A percentile compares a stretch with the other conserved stretches of the same genome.
Conservation (phyloP, 257 asterid species). For the Salvia rosmarinus region DNA sequence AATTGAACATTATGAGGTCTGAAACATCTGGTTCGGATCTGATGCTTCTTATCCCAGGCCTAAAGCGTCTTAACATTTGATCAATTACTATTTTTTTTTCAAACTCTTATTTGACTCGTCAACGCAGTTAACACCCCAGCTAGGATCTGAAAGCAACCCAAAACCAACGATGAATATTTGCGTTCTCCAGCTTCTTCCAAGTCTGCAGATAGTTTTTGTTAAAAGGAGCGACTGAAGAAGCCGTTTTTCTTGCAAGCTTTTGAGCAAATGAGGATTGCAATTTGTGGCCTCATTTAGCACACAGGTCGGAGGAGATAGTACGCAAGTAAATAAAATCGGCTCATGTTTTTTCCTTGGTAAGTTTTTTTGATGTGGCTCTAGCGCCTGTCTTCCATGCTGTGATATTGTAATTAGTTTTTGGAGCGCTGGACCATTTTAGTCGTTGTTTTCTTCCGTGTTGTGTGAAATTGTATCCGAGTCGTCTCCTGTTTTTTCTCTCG, state of each 20-base stretch:
- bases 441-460: constrained; percentile 18
- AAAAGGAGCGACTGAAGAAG: constrained; percentile 28
- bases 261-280: background rate
- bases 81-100: background rate
- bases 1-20: constrained; percentile 42
- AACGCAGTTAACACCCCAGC: constrained; percentile 40
- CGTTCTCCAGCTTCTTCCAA: constrained; percentile 42
- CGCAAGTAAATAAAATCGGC: too few species aligned
- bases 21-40: background rate
- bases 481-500: constrained; percentile 12
- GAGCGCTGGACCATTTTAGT: constrained; percentile 36
- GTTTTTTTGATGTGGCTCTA: constrained; percentile 40
- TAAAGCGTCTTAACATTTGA: background rate
- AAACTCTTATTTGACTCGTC: constrained; percentile 2
- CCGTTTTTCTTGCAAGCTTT: constrained; percentile 4
- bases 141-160: constrained; percentile 39
- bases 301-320: too few species aligned
- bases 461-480: constrained; percentile 9
- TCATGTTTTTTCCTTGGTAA: constrained; percentile 35
- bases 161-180: constrained; percentile 39
- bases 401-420: constrained; percentile 36
- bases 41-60: background rate
- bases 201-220: constrained; percentile 37
- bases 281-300: constrained; percentile 33
- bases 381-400: constrained; percentile 29